These are phyloP conservation scores for Croton laevigatus DNA, from an alignment of 441 rosid genomes.

Conservation along the genomic window DNA sequence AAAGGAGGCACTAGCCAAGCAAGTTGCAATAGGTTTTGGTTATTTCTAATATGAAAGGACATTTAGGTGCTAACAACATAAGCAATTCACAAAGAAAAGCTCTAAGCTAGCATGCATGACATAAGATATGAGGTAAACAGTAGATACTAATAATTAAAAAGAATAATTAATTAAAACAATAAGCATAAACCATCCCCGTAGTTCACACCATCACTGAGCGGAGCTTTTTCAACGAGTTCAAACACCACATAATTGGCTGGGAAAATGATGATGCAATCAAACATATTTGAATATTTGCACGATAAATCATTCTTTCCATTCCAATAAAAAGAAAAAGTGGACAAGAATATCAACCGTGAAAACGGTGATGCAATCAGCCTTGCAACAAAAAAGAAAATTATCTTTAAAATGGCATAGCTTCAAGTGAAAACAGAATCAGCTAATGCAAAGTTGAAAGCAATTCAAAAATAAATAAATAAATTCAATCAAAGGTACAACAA, in stretches of 20 bases:
- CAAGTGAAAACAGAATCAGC: background rate
- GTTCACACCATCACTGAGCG: background rate
- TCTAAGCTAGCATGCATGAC: constrained; percentile 9
- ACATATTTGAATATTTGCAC: constrained; percentile 24
- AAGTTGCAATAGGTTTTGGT: background rate
- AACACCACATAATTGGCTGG: background rate
- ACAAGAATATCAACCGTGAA: background rate
- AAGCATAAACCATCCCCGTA: background rate
- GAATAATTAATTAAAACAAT: background rate
- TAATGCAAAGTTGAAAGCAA: too few relatives aligned
- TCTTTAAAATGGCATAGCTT: too few relatives aligned
- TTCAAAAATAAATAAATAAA: too few relatives aligned
- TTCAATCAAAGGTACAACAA: too few relatives aligned
- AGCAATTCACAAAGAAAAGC: constrained; percentile 5
- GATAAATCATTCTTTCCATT: constrained; percentile 7
- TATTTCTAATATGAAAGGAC: constrained; percentile 8
- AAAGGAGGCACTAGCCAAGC: constrained; percentile 30
- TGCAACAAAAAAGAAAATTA: background rate
- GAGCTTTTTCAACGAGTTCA: background rate
- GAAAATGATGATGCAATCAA: constrained; percentile 25
- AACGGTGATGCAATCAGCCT: constrained; percentile 5
- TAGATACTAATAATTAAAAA: background rate
- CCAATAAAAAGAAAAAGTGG: background rate
- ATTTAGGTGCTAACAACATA: constrained; percentile 6
- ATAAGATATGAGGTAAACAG: constrained; percentile 16